These are phyloP conservation scores for Alloteropsis angusta DNA, from an alignment of 202 grass and related monocot species.

Conservation along the genomic window DNA sequence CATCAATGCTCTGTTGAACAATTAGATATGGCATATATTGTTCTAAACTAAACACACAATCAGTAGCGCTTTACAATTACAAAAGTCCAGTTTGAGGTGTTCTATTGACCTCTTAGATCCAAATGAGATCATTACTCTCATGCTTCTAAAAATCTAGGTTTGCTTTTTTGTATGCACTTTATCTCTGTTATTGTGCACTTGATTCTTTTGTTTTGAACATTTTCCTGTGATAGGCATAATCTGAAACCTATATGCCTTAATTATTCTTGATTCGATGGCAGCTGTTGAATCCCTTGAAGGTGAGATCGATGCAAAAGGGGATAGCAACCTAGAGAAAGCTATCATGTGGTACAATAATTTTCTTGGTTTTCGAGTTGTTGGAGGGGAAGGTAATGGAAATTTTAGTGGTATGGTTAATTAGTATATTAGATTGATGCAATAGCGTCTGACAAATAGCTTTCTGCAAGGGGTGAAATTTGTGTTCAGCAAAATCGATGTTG, in stretches of 20 bases:
- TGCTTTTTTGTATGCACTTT: background rate
- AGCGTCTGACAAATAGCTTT: background rate
- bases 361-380: slow-evolving; percentile 68
- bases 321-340: slow-evolving; percentile 44
- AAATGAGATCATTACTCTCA: too few relatives aligned
- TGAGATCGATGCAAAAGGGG: slow-evolving; percentile 19
- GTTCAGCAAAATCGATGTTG: slow-evolving; percentile 65
- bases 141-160: background rate
- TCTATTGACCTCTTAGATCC: too few relatives aligned
- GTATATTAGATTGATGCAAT: background rate
- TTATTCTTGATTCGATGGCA: slow-evolving; percentile 26
- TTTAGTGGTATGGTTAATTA: background rate
- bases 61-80: background rate
- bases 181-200: background rate
- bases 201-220: background rate
- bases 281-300: slow-evolving; percentile 53
- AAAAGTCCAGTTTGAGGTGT: too few relatives aligned
- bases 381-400: slow-evolving; percentile 61
- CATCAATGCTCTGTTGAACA: background rate
- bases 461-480: slow-evolving; percentile 68
- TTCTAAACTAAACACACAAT: background rate
- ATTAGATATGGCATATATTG: background rate
- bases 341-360: slow-evolving; percentile 67
- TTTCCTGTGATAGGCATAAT: background rate
- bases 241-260: slow-evolving; percentile 12